Evolutionary conservation across 2,329 filamentous ascomycete species (phyloP).

Genomic region (Magnaporthiopsis poae): DNA sequence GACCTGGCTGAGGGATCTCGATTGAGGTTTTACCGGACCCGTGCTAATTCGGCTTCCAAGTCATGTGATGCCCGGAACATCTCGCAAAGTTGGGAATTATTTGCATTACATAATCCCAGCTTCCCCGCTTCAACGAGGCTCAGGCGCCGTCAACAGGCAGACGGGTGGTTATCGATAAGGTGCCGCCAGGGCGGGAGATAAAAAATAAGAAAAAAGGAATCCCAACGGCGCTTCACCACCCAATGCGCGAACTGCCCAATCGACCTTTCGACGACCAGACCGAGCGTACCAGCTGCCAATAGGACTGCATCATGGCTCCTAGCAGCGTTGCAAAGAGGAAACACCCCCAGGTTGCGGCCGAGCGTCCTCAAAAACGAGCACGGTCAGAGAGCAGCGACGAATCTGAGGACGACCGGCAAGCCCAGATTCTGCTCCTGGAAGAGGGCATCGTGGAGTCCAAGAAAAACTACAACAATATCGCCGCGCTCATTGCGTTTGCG

Average conservation of each 20-base stretch:
- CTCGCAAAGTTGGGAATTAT: neutral
- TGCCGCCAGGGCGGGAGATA: neutral
- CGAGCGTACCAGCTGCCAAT: too few relatives aligned
- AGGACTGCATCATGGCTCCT: neutral
- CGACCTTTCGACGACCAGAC: too few relatives aligned
- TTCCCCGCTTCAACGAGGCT: neutral
- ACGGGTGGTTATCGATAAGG: neutral
- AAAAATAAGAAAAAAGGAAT: neutral
- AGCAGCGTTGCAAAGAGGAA: conserved; percentile 38
- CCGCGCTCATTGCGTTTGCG: conserved; percentile 55
- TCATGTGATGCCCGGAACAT: conserved; percentile 22
- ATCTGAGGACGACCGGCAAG: conserved; percentile 40
- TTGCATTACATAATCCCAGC: neutral
- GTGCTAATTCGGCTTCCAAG: conserved; percentile 29
- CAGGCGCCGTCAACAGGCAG: too few relatives aligned
- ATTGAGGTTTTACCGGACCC: conserved; percentile 37
- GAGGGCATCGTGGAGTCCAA: conserved; percentile 73
- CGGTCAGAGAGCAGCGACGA: conserved; percentile 39
- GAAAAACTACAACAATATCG: conserved; percentile 87
- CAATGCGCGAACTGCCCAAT: neutral
- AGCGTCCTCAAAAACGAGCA: conserved; percentile 40
- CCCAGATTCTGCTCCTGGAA: conserved; percentile 66
- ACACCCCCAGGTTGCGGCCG: conserved; percentile 28
- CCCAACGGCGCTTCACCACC: neutral
- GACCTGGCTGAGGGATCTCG: neutral